Evolutionary conservation across 2,329 filamentous ascomycete genomes (phyloP), one percentile per base, ranked within the genome.

Genomic region (Xylariaceae sp.): DNA sequence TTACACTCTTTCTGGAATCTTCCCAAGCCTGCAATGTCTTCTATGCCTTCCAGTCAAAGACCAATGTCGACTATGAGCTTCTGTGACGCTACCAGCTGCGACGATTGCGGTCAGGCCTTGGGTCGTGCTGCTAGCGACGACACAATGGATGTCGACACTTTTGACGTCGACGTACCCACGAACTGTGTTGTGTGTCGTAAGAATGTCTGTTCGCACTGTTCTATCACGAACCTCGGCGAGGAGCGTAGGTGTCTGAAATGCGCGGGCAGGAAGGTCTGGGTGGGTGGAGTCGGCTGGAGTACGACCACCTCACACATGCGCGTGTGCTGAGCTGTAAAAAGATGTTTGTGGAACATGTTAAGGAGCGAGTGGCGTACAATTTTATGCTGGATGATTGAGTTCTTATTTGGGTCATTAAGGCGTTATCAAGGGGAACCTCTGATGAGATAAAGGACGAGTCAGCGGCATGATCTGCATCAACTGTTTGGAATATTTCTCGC

Each of bases 1-100:
- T 64, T 83, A 0, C 78, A 83, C 57, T 74, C 66, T 31, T 83
- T 82, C 62, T 84, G 78, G 78, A 69, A 70, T n/a, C 67, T 82
- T 12, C 69, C 65, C 15, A n/a, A n/a, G 16, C 15, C 30, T 6
- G 30, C 30, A 32, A n/a, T 9, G 9, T 7, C 13, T 7, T 32
- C 30, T 7, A 7, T 26, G 22, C 22, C 22, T 26, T 17, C 30
- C 8, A 17, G 13, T 13, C 6, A 7, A 7, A n/a, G 4, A 17
- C 30, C 30, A 17, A 7, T n/a, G 13, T n/a, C 30, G 6, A 6
- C 30, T n/a, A n/a, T n/a, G 15, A 7, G 13, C 13, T 13, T n/a
- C 6, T 16, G 31, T 17, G 19, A 34, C 1, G 54, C 67, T 0
- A 60, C 61, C 0, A 66, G 60, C 42, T 82, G 78, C 53, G 75